Conservation (phyloP, 768 basidiomycete genomes). For the Boletus speciosus region DNA sequence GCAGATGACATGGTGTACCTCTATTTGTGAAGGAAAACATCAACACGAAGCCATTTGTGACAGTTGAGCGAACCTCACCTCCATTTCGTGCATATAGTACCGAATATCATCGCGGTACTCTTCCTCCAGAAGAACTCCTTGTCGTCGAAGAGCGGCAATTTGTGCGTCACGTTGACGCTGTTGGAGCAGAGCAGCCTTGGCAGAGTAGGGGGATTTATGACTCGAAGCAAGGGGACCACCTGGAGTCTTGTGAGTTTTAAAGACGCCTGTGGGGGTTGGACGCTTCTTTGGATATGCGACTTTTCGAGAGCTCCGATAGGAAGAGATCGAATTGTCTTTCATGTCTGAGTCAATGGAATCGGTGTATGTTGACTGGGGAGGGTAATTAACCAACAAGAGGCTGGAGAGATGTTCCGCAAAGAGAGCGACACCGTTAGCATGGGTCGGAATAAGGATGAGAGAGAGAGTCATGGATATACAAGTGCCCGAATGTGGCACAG, state of each 20-base stretch:
- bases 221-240: conserved; percentile 42
- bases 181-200: conserved; percentile 55
- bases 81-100: conserved; percentile 96
- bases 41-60: conserved; percentile 1
- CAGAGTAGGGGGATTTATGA: conserved; percentile 64
- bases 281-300: conserved; percentile 80
- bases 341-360: conserved; percentile 43
- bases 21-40: conserved; percentile 38
- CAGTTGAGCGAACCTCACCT: conserved; percentile 58
- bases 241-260: conserved; percentile 61
- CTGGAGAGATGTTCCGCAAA: conserved; percentile 31
- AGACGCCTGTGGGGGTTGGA: conserved; percentile 76
- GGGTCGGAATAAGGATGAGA: conserved; percentile 2
- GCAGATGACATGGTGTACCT: conserved; percentile 85
- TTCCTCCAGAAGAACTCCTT: conserved; percentile 83
- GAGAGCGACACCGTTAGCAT: conserved; percentile 21
- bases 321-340: conserved; percentile 70
- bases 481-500: conserved; percentile 1
- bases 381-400: conserved; percentile 42
- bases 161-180: conserved; percentile 71
- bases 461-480: conserved; percentile 3
- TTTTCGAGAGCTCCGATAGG: conserved; percentile 59
- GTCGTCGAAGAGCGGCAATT: conserved; percentile 62
- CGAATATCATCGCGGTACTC: conserved; percentile 94
- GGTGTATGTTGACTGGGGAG: conserved; percentile 39